These are phyloP conservation scores for Plantago major DNA, from an alignment of 257 asterid genomes.

Conservation along the genomic window DNA sequence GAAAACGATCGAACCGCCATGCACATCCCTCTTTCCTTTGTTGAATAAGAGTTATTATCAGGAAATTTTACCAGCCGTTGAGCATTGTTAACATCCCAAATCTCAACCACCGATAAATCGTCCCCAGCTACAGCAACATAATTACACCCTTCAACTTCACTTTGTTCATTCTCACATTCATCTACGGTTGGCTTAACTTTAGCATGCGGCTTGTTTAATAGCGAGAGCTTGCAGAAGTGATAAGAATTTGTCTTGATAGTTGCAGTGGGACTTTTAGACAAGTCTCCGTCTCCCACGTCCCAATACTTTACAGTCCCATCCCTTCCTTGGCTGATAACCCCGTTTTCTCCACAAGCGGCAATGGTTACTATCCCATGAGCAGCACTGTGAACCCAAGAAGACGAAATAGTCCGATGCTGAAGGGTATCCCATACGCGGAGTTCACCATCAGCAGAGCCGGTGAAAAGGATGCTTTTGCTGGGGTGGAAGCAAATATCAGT, in stretches of 20 bases:
- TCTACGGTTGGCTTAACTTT: slow-evolving; percentile 17
- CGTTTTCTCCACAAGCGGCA: slow-evolving; percentile 52
- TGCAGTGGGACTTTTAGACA: slow-evolving; percentile 64
- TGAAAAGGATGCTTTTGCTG: slow-evolving; percentile 46
- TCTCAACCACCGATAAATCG: slow-evolving; percentile 68
- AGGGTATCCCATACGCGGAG: slow-evolving; percentile 77
- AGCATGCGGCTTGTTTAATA: slow-evolving; percentile 29
- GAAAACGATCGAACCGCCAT: slow-evolving; percentile 69
- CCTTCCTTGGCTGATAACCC: slow-evolving; percentile 81
- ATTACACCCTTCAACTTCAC: slow-evolving; percentile 31
- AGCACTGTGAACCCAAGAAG: slow-evolving; percentile 87
- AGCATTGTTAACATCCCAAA: slow-evolving; percentile 71
- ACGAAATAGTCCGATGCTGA: slow-evolving; percentile 72
- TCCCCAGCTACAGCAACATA: slow-evolving; percentile 71
- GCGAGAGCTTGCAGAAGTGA: slow-evolving; percentile 79
- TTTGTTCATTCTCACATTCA: slow-evolving; percentile 19
- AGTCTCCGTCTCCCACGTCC: slow-evolving; percentile 74
- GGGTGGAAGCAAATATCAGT: slow-evolving; percentile 85
- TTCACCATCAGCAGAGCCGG: slow-evolving; percentile 74
- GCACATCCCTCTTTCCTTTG: slow-evolving; percentile 77
- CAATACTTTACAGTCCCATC: slow-evolving; percentile 83
- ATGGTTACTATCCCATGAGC: slow-evolving; percentile 84
- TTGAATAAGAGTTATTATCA: slow-evolving; percentile 31
- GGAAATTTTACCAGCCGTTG: slow-evolving; percentile 46
- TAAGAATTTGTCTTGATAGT: slow-evolving; percentile 66